Conservation (phyloP, 371 early-diverging fungal genomes). For the Apophysomyces sp. region DNA sequence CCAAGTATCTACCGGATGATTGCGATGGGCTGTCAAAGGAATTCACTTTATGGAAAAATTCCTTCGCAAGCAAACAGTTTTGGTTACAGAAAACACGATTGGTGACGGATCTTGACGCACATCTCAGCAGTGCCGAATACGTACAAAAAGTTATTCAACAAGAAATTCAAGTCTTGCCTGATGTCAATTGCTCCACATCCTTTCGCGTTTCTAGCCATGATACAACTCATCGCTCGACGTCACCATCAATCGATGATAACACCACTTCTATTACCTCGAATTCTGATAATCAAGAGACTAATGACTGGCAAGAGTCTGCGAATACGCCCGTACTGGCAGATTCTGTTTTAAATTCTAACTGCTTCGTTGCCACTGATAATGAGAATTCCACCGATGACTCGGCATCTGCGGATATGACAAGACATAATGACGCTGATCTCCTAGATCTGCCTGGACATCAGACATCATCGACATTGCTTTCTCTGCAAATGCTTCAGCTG, state of each 20-base stretch:
- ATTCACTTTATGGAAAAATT: conserved; percentile 14
- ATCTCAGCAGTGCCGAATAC: conserved; percentile 15
- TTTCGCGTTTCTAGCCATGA: conserved; percentile 16
- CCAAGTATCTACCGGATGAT: conserved; percentile 7
- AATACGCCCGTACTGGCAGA: conserved; percentile 13
- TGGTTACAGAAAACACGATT: conserved; percentile 15
- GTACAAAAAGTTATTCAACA: conserved; percentile 16
- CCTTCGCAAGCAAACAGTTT: conserved; percentile 16
- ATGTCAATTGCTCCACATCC: conserved; percentile 13
- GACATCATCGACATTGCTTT: conserved; percentile 12
- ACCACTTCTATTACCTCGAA: conserved; percentile 15
- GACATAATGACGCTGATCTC: conserved; percentile 15
- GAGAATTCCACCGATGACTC: conserved; percentile 18
- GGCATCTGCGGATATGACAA: conserved; percentile 14
- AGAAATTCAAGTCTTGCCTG: conserved; percentile 14
- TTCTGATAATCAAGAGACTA: conserved; percentile 17
- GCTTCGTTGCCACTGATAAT: conserved; percentile 16
- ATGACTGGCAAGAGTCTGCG: conserved; percentile 15
- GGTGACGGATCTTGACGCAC: conserved; percentile 14
- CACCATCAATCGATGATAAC: conserved; percentile 12
- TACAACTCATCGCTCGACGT: conserved; percentile 15
- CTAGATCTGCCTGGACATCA: conserved; percentile 17
- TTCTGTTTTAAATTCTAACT: conserved; percentile 16
- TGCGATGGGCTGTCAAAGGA: conserved; percentile 10
- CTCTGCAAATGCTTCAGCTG: conserved; percentile 10